phyloP scores from a whole-genome alignment of 345 rosid genomes.

The Mallotus nudiflorus region DNA sequence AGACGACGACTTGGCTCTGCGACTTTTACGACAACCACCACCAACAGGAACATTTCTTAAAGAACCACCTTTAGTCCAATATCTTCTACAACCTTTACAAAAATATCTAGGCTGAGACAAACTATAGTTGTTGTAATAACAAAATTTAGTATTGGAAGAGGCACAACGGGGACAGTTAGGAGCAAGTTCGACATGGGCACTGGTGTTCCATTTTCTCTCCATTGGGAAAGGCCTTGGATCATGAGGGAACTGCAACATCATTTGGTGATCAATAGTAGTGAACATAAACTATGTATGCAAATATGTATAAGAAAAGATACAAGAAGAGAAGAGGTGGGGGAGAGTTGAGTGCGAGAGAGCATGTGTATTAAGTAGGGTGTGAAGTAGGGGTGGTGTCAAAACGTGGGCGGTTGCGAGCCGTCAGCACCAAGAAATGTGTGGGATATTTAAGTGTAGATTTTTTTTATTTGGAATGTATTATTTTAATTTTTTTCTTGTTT shows the following conservation, averaged over 20 bases:
- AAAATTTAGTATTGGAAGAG: constrained; percentile 83
- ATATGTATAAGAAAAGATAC: neutral
- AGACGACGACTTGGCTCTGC: constrained; percentile 50
- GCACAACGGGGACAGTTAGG: constrained; percentile 90
- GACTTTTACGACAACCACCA: constrained; percentile 79
- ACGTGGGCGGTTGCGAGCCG: constrained; percentile 80
- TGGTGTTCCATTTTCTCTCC: constrained; percentile 33
- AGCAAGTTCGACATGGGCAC: constrained; percentile 43
- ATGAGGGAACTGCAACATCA: constrained; percentile 19
- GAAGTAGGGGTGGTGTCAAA: constrained; percentile 20
- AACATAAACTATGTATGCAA: constrained; percentile 19
- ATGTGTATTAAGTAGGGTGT: constrained; percentile 39
- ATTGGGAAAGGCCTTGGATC: constrained; percentile 15
- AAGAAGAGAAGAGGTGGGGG: neutral
- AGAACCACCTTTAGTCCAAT: constrained; percentile 94
- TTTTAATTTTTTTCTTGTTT: too few species aligned
- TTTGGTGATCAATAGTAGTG: constrained; percentile 5
- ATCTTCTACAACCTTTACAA: constrained; percentile 78
- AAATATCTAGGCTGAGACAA: constrained; percentile 87
- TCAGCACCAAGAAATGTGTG: constrained; percentile 33
- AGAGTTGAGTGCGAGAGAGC: constrained; percentile 23
- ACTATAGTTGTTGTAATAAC: constrained; percentile 93
- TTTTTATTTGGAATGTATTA: too few species aligned
- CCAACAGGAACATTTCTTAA: constrained; percentile 82
- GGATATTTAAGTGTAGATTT: neutral